Percentiles rank a stretch among this genome's conserved stretches.
phyloP scores from a whole-genome alignment of 1,284 basidiomycete genomes.

The Sporisorium scitamineum region DNA sequence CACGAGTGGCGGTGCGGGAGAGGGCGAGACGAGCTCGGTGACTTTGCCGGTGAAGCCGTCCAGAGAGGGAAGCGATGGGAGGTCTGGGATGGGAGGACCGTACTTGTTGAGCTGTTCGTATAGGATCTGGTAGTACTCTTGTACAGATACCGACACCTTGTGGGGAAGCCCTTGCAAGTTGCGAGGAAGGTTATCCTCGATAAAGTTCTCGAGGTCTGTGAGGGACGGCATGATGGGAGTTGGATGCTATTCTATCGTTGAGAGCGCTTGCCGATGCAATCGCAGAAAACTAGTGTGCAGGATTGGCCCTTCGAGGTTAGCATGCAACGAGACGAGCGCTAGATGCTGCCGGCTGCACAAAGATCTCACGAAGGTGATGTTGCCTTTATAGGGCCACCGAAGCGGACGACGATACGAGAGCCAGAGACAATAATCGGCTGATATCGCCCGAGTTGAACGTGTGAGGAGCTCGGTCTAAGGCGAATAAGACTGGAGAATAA shows the following conservation, averaged over 20 bases:
- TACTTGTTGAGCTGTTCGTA: slow-evolving; percentile 60
- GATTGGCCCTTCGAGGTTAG: not conserved
- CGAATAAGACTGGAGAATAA: not conserved
- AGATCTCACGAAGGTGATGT: too few species aligned
- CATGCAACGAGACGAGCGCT: too few species aligned
- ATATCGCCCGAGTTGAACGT: not conserved
- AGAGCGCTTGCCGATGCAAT: not conserved
- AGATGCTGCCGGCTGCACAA: too few species aligned
- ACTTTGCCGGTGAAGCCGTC: slow-evolving; percentile 39
- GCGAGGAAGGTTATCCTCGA: slow-evolving; percentile 55
- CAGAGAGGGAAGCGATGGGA: slow-evolving; percentile 48
- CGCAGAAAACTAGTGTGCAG: not conserved
- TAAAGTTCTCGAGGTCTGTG: slow-evolving; percentile 60
- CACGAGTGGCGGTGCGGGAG: slow-evolving; percentile 25
- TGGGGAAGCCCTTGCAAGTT: slow-evolving; percentile 59
- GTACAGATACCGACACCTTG: slow-evolving; percentile 51
- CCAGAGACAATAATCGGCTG: not conserved
- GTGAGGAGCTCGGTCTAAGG: not conserved
- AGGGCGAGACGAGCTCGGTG: slow-evolving; percentile 36
- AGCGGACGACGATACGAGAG: not conserved
- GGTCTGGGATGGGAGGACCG: slow-evolving; percentile 44
- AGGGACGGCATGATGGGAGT: slow-evolving; percentile 53
- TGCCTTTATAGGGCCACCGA: too few species aligned
- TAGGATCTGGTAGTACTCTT: slow-evolving; percentile 54
- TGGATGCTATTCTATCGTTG: not conserved